Conservation (phyloP, 2,329 filamentous ascomycete genomes). For the Paraphaeosphaeria minitans region DNA sequence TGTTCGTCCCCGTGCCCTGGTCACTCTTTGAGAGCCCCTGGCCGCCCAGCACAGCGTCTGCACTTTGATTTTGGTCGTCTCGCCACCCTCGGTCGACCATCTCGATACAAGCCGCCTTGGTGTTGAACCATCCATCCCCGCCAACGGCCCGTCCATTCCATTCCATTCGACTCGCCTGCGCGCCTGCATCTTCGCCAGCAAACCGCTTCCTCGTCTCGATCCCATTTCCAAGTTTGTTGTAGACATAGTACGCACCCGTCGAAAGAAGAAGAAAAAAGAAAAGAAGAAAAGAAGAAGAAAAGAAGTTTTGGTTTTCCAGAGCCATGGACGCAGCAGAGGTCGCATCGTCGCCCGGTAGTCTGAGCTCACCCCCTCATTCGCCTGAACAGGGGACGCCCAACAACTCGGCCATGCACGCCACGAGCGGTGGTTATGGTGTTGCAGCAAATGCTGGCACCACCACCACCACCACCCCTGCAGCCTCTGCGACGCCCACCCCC, state of each 20-base stretch:
- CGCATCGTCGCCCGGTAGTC: slow-evolving; percentile 43
- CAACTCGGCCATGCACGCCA: slow-evolving; percentile 37
- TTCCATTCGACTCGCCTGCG: slow-evolving; percentile 12
- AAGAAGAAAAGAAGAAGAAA: too few relatives aligned
- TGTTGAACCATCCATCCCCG: slow-evolving; percentile 37
- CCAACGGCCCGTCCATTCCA: slow-evolving; percentile 3
- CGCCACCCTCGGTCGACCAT: slow-evolving; percentile 32
- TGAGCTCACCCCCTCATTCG: slow-evolving; percentile 47
- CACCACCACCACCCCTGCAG: slow-evolving; percentile 40
- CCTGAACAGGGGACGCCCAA: slow-evolving; percentile 41
- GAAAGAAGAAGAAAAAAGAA: too few relatives aligned
- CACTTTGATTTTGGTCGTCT: slow-evolving; percentile 42
- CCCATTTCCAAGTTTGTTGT: slow-evolving; percentile 3
- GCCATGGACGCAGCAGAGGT: slow-evolving; percentile 39
- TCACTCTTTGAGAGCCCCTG: slow-evolving; percentile 22
- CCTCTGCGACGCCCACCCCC: slow-evolving; percentile 36
- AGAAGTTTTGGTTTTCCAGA: slow-evolving; percentile 23
- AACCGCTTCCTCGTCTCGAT: background rate
- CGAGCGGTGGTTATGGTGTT: slow-evolving; percentile 38
- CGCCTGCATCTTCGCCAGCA: slow-evolving; percentile 2
- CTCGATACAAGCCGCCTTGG: slow-evolving; percentile 35
- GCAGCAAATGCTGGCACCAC: slow-evolving; percentile 31
- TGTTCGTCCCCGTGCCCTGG: slow-evolving; percentile 37
- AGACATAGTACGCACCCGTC: slow-evolving; percentile 7
- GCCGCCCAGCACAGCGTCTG: slow-evolving; percentile 27